These are phyloP conservation scores for Helminthosporium solani DNA, from an alignment of 2,329 filamentous ascomycete species.

Conservation along the genomic window DNA sequence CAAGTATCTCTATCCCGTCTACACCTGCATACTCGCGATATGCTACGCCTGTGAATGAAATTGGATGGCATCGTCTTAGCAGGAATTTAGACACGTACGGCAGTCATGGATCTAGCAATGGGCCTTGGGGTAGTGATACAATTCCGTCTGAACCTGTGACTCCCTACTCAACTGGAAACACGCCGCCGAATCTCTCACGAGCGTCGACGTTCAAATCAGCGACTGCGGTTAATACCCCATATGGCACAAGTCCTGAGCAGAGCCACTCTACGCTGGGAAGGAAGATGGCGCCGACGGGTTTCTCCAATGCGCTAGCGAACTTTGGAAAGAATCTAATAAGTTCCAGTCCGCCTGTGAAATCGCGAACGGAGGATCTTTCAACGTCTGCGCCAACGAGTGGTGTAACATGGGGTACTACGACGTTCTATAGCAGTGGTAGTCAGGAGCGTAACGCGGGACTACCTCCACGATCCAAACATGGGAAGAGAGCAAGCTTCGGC, in stretches of 20 bases:
- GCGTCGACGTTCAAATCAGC: constrained; percentile 38
- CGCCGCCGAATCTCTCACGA: constrained; percentile 51
- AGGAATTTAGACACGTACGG: constrained; percentile 45
- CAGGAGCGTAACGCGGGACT: constrained; percentile 27
- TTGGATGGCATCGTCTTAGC: constrained; percentile 31
- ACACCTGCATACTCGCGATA: constrained; percentile 35
- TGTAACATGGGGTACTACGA: constrained; percentile 51
- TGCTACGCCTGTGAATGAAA: constrained; percentile 32
- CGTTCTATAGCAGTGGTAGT: constrained; percentile 40
- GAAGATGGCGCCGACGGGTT: constrained; percentile 38
- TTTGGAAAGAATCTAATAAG: constrained; percentile 44
- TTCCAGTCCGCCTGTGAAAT: constrained; percentile 41
- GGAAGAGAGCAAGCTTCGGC: constrained; percentile 42
- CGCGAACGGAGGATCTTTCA: constrained; percentile 42
- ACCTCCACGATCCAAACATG: constrained; percentile 35
- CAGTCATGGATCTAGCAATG: constrained; percentile 54
- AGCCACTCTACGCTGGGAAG: constrained; percentile 30
- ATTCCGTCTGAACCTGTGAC: constrained; percentile 49
- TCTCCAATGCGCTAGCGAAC: constrained; percentile 43
- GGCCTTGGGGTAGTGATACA: constrained; percentile 49
- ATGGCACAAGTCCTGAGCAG: constrained; percentile 46
- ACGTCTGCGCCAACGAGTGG: constrained; percentile 45
- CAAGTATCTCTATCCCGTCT: constrained; percentile 36
- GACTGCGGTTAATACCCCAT: constrained; percentile 42
- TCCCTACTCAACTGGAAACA: constrained; percentile 55